Evolutionary conservation across 2,329 filamentous ascomycete species (phyloP), one percentile per base, ranked within the genome.

Genomic region (Ceratocystis diversiconidia): DNA sequence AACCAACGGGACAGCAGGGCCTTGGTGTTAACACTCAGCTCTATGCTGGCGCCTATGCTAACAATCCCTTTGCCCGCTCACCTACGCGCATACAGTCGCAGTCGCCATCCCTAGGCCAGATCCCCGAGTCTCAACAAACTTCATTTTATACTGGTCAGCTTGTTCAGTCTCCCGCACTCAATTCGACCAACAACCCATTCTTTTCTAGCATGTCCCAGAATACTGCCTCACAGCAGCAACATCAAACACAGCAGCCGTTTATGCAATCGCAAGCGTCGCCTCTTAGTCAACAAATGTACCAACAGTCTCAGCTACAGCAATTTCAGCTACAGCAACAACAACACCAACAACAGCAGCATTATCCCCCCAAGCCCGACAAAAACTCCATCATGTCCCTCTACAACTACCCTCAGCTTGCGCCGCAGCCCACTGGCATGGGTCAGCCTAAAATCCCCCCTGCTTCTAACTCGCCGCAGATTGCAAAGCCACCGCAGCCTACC

Each of bases 311-410:
- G 17, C 71, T 71, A 44, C 71, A 70, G 52, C 72, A 72, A 41
- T 69, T 61, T 25, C 68, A 68, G 32, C 66, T 69, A 68, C 64
- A 66, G 10, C 71, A 67, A 22, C 72, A 73, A 64, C 72, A 70
- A 32, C 72, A 73, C 63, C 72, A 71, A 50, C 73, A 72, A 28
- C 75, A 76, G 62, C 75, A 71, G 41, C 72, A 73, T 65, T 65
- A 44, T 32, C 30, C 60, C 6, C 62, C 79, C 17, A 77, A 81
- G 41, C 80, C 85, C 36, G 84, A 90, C 71, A 92, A 88, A 69
- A 83, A 82, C 2, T 86, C 86, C 3, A 92, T 94, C 67, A 78
- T 92, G 73, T 86, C 89, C 5, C 75, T 94, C 10, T 92, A 89
- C 74, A 85, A 83, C 72, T 82, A 85, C 48, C 79, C 82, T 44